These are phyloP conservation scores for Cercospora nicotianae DNA, from an alignment of 2,329 filamentous ascomycete species.

Conservation along the genomic window DNA sequence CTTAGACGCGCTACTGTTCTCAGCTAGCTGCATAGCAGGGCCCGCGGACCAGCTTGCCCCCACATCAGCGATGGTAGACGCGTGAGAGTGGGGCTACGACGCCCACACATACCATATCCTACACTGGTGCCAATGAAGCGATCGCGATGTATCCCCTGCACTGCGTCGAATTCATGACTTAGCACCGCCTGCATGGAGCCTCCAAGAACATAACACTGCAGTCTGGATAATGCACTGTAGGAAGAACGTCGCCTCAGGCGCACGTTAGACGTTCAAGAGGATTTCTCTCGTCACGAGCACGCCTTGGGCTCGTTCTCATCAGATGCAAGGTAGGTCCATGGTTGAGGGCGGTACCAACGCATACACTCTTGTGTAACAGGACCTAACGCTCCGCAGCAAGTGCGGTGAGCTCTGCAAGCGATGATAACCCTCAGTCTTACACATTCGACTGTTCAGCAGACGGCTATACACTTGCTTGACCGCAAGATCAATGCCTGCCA, in stretches of 20 bases:
- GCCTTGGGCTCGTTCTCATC: background rate
- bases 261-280: background rate
- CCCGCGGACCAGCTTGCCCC: background rate
- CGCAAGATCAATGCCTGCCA: background rate
- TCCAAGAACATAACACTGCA: background rate
- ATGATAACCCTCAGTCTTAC: background rate
- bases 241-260: background rate
- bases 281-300: background rate
- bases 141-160: background rate
- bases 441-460: background rate
- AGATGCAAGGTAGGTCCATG: background rate
- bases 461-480: background rate
- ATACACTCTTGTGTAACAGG: background rate
- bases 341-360: background rate
- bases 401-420: constrained; percentile 1
- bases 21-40: constrained; percentile 11
- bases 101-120: background rate
- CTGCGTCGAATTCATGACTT: background rate
- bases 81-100: background rate
- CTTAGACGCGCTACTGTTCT: background rate
- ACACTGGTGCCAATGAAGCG: background rate
- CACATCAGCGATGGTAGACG: background rate
- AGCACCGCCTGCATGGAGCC: background rate
- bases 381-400: background rate
- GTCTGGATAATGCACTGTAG: background rate